A percentile compares a stretch with the other conserved stretches of the same genome.
These are phyloP conservation scores for Suillus decipiens DNA, from an alignment of 768 basidiomycete genomes.

Conservation along the genomic window DNA sequence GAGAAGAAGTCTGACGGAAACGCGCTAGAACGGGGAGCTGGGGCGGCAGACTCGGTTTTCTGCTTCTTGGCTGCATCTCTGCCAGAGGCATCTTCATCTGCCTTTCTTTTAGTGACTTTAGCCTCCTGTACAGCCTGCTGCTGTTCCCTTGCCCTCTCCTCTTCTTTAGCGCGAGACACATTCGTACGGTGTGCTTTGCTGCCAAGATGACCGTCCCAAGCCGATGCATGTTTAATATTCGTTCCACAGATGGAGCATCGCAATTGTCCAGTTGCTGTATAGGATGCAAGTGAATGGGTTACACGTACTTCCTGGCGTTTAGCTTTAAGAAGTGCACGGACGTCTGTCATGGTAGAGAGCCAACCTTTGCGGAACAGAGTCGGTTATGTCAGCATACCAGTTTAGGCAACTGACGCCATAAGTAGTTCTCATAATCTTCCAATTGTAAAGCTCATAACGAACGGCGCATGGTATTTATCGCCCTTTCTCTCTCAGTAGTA, in stretches of 20 bases:
- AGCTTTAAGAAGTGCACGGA: conserved; percentile 79
- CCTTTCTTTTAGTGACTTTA: conserved; percentile 37
- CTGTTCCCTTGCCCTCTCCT: conserved; percentile 47
- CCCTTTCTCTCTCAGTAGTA: too few relatives aligned
- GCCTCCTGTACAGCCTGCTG: conserved; percentile 37
- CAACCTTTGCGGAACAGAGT: not conserved
- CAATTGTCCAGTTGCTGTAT: conserved; percentile 65
- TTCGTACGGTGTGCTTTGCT: conserved; percentile 78
- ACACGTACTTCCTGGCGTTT: conserved; percentile 77
- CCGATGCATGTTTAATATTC: conserved; percentile 70
- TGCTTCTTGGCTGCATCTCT: conserved; percentile 35
- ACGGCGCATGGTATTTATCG: too few relatives aligned
- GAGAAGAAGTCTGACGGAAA: conserved; percentile 82
- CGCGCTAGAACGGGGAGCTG: conserved; percentile 12
- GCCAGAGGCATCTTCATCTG: conserved; percentile 26
- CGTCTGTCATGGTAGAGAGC: conserved; percentile 62
- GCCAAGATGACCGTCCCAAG: conserved; percentile 87
- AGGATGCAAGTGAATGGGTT: conserved; percentile 72
- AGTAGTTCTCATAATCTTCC: too few relatives aligned
- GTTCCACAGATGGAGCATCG: conserved; percentile 67
- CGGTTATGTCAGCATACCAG: conserved; percentile 3
- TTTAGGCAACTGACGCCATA: not conserved
- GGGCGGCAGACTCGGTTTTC: conserved; percentile 21
- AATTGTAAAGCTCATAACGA: too few relatives aligned
- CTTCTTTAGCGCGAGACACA: conserved; percentile 57